Base-by-base conservation (phyloP, 768 basidiomycete species). In the Calocybe gangraenosa region DNA sequence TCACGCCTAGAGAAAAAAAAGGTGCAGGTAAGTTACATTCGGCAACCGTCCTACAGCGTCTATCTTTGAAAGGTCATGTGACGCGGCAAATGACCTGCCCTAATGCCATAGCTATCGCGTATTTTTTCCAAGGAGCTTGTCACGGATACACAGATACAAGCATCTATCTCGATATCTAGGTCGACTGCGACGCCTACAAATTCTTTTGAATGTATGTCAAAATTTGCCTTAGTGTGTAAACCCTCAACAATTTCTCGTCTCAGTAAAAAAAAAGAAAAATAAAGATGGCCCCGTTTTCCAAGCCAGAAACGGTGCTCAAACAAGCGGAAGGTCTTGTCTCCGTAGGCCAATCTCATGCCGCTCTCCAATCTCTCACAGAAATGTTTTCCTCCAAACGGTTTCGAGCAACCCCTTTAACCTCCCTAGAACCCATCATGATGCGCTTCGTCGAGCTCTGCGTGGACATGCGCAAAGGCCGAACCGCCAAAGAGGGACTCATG, bases 381-480 rank as follows among this genome's bases (percentile, higher is more conserved):
- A 89, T 94, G 82, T 92, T 95, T 65, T 74, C 83, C 23, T 88
- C 88, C 15, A 97, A 97, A 71, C 85, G 90, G 40, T 97, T 98
- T 74, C 80, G 93, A 53, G 84, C 87, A 32, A 97, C 94, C 0
- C 89, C 94, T 0, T 69, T 97, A 19, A 71, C 81, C 2, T 82
- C 88, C 3, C 80, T 98, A 38, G 95, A 98, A 64, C 96, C 96
- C 42, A 96, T 98, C 65, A 87, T 97, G 77, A 69, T 92, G 54
- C 87, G 92, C 47, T 97, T 95, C 70, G 82, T 98, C 70, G 90
- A 94, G 60, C 87, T 99, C 38, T 98, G 92, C 62, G 92, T 97
- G 49, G 86, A 92, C 50, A 84, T 96, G 78, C 81, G 92, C 54
- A 93, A 94, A 65, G 93, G 93, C 0, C 78, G 92, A 20, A 85